Percentiles rank a stretch among this genome's conserved stretches.
Evolutionary conservation across 2,329 filamentous ascomycete genomes (phyloP).

Genomic region (Talaromyces sp.): DNA sequence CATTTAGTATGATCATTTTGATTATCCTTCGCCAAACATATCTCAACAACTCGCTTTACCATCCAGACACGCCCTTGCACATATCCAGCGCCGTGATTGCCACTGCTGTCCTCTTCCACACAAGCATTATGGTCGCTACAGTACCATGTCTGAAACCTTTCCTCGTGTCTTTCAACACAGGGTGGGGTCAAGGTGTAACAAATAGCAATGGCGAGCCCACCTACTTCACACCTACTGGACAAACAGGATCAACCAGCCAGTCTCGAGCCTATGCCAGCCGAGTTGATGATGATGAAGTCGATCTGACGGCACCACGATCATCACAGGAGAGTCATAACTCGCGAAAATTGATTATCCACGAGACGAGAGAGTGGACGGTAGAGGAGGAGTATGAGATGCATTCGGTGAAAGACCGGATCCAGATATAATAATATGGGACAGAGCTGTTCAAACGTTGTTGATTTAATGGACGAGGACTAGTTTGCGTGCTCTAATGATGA

Average conservation of each 20-base stretch:
- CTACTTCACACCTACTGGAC: slow-evolving; percentile 12
- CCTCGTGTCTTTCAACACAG: slow-evolving; percentile 45
- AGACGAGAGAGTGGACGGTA: slow-evolving; percentile 20
- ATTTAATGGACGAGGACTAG: neutral
- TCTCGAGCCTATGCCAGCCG: slow-evolving; percentile 9
- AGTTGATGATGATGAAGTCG: slow-evolving; percentile 1
- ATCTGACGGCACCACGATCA: neutral
- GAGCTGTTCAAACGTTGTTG: neutral
- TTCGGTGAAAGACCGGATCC: neutral
- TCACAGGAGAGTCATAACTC: slow-evolving; percentile 17
- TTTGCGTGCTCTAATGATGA: too few species aligned
- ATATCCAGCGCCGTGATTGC: slow-evolving; percentile 37
- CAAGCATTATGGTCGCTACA: slow-evolving; percentile 46
- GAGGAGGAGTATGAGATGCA: slow-evolving; percentile 12
- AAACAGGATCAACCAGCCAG: slow-evolving; percentile 5
- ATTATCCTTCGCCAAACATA: slow-evolving; percentile 39
- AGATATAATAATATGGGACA: neutral
- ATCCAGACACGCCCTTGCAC: slow-evolving; percentile 33
- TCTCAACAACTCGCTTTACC: slow-evolving; percentile 25
- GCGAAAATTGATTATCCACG: slow-evolving; percentile 22
- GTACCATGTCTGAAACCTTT: slow-evolving; percentile 48
- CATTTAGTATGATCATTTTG: neutral
- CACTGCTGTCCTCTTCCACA: slow-evolving; percentile 43
- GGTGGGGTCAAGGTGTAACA: slow-evolving; percentile 30
- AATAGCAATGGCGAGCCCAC: slow-evolving; percentile 8